A percentile compares a stretch with the other conserved stretches of the same genome.
These are phyloP conservation scores for Ogataea hybrid DNA, from an alignment of 1,139 yeast species.

Conservation along the genomic window DNA sequence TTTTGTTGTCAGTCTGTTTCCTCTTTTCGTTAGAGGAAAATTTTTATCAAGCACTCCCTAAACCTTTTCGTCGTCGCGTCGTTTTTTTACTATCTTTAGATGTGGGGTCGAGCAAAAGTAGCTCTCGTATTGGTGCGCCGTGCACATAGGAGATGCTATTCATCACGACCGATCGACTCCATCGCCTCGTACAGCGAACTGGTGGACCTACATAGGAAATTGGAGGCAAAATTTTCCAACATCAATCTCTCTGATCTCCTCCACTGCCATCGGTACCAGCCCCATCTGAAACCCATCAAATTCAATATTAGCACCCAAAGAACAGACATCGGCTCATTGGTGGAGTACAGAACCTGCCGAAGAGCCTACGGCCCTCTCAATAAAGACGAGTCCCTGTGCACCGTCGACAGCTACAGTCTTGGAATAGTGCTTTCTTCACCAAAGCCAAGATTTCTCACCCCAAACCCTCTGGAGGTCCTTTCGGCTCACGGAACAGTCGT, in stretches of 20 bases:
- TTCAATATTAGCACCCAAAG: slow-evolving; percentile 1
- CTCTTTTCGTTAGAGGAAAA: slow-evolving; percentile 13
- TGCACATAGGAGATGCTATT: background rate
- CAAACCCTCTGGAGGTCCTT: slow-evolving; percentile 18
- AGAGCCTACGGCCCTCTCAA: background rate
- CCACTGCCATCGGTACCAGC: background rate
- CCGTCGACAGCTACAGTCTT: background rate
- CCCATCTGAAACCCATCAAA: background rate
- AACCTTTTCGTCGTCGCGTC: slow-evolving; percentile 15
- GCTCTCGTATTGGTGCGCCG: background rate
- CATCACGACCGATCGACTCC: background rate
- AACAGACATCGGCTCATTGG: slow-evolving; percentile 11
- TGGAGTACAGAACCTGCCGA: slow-evolving; percentile 11
- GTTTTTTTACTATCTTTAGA: slow-evolving; percentile 3
- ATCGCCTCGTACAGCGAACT: background rate
- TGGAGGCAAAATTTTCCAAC: background rate
- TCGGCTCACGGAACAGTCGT: slow-evolving; percentile 17
- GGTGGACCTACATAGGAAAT: background rate
- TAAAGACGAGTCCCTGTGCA: background rate
- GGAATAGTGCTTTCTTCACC: slow-evolving; percentile 13
- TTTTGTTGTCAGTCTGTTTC: slow-evolving; percentile 12
- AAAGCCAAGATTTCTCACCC: slow-evolving; percentile 7
- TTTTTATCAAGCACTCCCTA: slow-evolving; percentile 15
- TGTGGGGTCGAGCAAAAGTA: slow-evolving; percentile 5
- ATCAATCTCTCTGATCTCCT: background rate